These are phyloP conservation scores for Pogostemon cablin DNA, from an alignment of 257 asterid genomes.

Conservation along the genomic window DNA sequence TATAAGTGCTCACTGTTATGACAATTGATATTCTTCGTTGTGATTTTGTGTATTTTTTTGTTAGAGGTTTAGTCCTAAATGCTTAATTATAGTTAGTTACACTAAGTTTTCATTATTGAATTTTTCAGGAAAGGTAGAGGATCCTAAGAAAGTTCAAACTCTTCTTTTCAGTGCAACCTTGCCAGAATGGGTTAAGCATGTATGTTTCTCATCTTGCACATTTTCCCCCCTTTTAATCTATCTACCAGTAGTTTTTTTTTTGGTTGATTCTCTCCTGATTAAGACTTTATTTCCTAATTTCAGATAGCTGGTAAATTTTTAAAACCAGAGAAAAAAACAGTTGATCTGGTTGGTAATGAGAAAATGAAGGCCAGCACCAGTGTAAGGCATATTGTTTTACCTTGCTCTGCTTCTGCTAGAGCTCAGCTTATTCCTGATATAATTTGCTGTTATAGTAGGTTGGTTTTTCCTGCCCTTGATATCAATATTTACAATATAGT, in stretches of 20 bases:
- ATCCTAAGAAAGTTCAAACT: constrained; percentile 85
- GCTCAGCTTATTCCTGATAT: constrained; percentile 93
- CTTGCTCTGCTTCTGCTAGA: constrained; percentile 86
- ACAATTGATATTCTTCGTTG: background rate
- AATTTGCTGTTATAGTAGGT: constrained; percentile 95
- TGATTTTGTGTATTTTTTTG: background rate
- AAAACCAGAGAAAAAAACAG: constrained; percentile 80
- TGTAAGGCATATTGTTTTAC: constrained; percentile 89
- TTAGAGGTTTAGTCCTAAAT: background rate
- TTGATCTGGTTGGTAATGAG: constrained; percentile 94
- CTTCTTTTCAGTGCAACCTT: constrained; percentile 96
- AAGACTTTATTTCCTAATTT: constrained; percentile 18
- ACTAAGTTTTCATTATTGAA: constrained; percentile 13
- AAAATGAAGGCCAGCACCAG: constrained; percentile 94
- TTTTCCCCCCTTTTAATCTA: too few relatives aligned
- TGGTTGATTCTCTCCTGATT: constrained; percentile 14
- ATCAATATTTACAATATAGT: background rate
- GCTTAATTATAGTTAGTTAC: background rate
- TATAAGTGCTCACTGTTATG: background rate
- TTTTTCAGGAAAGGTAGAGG: constrained; percentile 77
- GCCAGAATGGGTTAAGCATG: constrained; percentile 89
- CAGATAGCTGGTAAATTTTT: constrained; percentile 77
- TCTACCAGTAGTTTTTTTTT: too few relatives aligned
- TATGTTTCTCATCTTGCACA: constrained; percentile 25
- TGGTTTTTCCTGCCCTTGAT: constrained; percentile 32